A percentile compares a stretch with the other conserved stretches of the same genome.
These are phyloP conservation scores for Euphorbia peplus DNA, from an alignment of 345 rosid species.

Conservation along the genomic window DNA sequence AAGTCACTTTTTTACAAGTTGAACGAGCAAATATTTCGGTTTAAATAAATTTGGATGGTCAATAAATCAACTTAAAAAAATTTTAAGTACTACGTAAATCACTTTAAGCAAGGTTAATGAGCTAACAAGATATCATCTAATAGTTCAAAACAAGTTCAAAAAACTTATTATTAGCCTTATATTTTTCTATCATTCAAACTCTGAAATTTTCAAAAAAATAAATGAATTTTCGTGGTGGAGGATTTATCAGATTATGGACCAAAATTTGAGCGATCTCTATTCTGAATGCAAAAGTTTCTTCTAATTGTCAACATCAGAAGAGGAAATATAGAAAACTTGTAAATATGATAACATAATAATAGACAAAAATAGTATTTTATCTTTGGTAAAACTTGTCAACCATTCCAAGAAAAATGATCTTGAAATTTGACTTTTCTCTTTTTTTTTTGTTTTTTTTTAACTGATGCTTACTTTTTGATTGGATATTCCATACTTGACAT, in stretches of 20 bases:
- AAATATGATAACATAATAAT: not conserved
- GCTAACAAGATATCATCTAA: too few species aligned
- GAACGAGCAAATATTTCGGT: too few species aligned
- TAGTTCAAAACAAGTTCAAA: too few species aligned
- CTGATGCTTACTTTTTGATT: not conserved
- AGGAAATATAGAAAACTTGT: not conserved
- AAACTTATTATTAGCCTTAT: too few species aligned
- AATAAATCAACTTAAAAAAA: too few species aligned
- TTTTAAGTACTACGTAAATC: too few species aligned
- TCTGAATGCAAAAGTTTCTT: not conserved
- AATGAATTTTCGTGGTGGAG: not conserved
- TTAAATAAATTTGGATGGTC: too few species aligned
- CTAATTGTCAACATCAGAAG: not conserved
- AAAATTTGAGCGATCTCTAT: slow-evolving; percentile 1
- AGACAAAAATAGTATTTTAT: not conserved
- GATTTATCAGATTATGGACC: not conserved
- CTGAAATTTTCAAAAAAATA: not conserved
- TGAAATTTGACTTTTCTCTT: not conserved
- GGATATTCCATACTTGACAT: not conserved
- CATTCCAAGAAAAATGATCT: slow-evolving; percentile 2
- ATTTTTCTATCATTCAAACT: too few species aligned
- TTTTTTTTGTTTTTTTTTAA: not conserved
- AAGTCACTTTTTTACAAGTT: too few species aligned
- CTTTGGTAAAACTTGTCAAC: not conserved
- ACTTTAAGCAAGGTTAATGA: too few species aligned